Evolutionary conservation across 768 basidiomycete genomes (phyloP).

Genomic region (Rhizopogon vinicolor): DNA sequence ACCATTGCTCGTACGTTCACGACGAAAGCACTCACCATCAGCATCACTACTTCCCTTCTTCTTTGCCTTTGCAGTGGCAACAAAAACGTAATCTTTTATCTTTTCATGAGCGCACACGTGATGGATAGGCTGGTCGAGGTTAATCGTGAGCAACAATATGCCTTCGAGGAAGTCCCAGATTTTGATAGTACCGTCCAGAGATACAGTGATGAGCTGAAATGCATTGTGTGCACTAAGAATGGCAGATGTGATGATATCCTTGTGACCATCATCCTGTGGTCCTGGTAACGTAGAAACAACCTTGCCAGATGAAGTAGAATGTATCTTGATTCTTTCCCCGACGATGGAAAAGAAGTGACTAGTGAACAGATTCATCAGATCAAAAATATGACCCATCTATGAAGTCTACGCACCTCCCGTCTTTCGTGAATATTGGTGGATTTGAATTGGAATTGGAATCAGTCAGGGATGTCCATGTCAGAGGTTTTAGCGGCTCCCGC

Average conservation of each 20-base stretch:
- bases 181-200: constrained; percentile 77
- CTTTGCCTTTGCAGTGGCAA: constrained; percentile 50
- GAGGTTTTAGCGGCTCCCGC: constrained; percentile 20
- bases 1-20: background rate
- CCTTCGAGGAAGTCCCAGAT: constrained; percentile 95
- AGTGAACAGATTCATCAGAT: constrained; percentile 6
- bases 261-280: constrained; percentile 35
- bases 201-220: constrained; percentile 86
- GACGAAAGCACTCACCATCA: background rate
- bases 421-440: constrained; percentile 80
- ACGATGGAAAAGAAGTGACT: constrained; percentile 90
- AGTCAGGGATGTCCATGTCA: constrained; percentile 71
- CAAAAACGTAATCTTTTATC: constrained; percentile 66
- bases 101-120: constrained; percentile 67
- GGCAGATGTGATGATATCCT: constrained; percentile 64
- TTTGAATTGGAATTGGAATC: constrained; percentile 60
- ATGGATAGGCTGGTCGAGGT: constrained; percentile 64
- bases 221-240: constrained; percentile 80
- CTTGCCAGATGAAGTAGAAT: constrained; percentile 73
- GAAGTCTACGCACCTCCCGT: constrained; percentile 62
- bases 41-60: constrained; percentile 29
- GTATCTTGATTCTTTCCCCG: constrained; percentile 79
- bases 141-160: constrained; percentile 67
- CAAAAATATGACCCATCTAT: constrained; percentile 2
- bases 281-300: constrained; percentile 79